phyloP scores from a whole-genome alignment of 768 basidiomycete species.

The Trametes cubensis region DNA sequence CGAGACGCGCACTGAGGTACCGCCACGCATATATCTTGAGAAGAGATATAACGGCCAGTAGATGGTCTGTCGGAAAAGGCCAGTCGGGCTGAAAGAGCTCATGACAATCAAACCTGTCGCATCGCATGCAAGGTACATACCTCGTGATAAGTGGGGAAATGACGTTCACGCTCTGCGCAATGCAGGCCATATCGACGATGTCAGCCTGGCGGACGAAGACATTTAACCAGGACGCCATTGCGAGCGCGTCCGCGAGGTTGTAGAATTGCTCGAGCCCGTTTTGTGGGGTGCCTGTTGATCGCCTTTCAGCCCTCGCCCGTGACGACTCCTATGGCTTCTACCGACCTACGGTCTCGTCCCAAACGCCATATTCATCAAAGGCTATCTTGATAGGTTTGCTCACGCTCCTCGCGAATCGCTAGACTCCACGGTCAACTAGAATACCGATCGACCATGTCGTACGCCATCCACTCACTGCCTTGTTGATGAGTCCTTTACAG shows the following conservation, averaged over 20 bases:
- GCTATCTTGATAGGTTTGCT: conserved; percentile 29
- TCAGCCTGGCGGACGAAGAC: conserved; percentile 62
- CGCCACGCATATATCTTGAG: conserved; percentile 57
- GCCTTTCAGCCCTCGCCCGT: background rate
- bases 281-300: conserved; percentile 23
- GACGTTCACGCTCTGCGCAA: conserved; percentile 59
- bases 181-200: conserved; percentile 61
- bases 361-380: conserved; percentile 33
- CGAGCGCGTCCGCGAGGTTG: conserved; percentile 36
- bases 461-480: conserved; percentile 23
- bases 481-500: conserved; percentile 29
- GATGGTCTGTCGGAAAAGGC: conserved; percentile 49
- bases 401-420: conserved; percentile 27
- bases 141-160: conserved; percentile 42
- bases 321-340: background rate
- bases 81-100: conserved; percentile 39
- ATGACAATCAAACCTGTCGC: conserved; percentile 29
- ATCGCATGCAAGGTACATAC: conserved; percentile 29
- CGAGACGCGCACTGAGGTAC: conserved; percentile 44
- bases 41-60: conserved; percentile 57
- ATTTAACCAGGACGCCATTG: conserved; percentile 63
- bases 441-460: background rate
- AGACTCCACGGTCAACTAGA: background rate
- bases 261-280: conserved; percentile 28
- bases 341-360: conserved; percentile 33